These are phyloP conservation scores for Fusarium camptoceras DNA, from an alignment of 2,329 filamentous ascomycete genomes.

Conservation along the genomic window DNA sequence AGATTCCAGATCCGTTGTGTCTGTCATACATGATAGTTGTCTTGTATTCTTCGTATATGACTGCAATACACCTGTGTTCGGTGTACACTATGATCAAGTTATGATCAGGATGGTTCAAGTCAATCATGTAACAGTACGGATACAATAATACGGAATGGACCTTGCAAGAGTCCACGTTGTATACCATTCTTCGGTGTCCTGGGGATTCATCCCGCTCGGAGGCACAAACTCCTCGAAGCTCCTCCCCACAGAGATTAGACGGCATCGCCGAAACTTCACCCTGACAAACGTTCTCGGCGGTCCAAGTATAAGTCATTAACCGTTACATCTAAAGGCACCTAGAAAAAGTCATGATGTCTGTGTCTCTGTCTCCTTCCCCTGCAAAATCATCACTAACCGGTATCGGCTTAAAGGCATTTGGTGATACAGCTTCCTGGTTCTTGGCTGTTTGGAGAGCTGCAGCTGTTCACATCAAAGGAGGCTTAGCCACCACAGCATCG, in stretches of 20 bases:
- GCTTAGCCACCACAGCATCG: background rate
- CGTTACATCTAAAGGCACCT: background rate
- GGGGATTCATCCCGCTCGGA: background rate
- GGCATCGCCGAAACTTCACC: slow-evolving; percentile 5
- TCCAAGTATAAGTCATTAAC: background rate
- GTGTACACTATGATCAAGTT: background rate
- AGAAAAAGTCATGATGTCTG: background rate
- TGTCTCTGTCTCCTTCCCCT: background rate
- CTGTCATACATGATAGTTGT: background rate
- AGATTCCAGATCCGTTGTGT: background rate
- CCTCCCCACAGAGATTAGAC: background rate
- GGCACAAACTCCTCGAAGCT: background rate
- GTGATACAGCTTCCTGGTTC: background rate
- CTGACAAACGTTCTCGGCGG: background rate
- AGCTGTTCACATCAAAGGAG: background rate
- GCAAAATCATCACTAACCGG: background rate
- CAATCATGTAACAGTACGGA: background rate
- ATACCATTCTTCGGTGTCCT: background rate
- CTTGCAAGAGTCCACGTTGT: background rate
- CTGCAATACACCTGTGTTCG: background rate
- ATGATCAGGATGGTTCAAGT: too few relatives aligned
- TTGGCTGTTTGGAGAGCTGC: background rate
- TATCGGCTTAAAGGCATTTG: background rate
- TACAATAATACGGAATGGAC: background rate
- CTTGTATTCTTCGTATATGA: background rate